Percentiles rank a stretch among this genome's conserved stretches.
Conservation (phyloP, 2,329 filamentous ascomycete species). For the Shiraia bambusicola region DNA sequence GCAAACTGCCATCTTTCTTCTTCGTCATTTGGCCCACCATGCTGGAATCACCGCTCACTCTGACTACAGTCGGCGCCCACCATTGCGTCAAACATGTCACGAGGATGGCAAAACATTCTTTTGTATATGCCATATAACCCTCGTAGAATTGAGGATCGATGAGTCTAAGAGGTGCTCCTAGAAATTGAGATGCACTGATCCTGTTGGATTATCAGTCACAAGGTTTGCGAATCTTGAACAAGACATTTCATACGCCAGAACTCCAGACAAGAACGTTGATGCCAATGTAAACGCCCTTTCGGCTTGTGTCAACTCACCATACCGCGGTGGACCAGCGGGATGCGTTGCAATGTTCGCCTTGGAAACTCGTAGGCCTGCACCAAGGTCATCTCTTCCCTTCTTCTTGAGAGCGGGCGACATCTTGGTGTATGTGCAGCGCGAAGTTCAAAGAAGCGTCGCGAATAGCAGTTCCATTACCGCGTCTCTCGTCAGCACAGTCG, state of each 20-base stretch:
- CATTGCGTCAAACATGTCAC: conserved; percentile 80
- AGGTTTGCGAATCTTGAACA: neutral
- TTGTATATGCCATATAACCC: conserved; percentile 83
- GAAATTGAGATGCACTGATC: conserved; percentile 68
- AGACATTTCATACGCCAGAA: conserved; percentile 45
- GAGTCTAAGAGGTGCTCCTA: conserved; percentile 75
- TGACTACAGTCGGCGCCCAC: conserved; percentile 81
- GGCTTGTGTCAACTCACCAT: conserved; percentile 52
- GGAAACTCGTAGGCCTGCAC: conserved; percentile 48
- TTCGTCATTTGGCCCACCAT: conserved; percentile 73
- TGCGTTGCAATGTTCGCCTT: conserved; percentile 46
- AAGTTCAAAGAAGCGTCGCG: conserved; percentile 2
- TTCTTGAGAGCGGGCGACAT: conserved; percentile 31
- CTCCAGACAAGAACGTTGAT: conserved; percentile 53
- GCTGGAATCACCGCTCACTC: conserved; percentile 80
- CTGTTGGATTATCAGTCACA: conserved; percentile 29
- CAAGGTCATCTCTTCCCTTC: conserved; percentile 41
- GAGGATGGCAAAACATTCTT: conserved; percentile 77
- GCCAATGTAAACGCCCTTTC: conserved; percentile 53
- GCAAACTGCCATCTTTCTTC: conserved; percentile 69
- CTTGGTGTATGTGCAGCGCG: conserved; percentile 7
- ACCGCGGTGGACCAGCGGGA: conserved; percentile 48
- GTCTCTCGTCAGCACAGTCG: conserved; percentile 22
- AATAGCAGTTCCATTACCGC: conserved; percentile 14
- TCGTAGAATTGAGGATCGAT: conserved; percentile 78